These are phyloP conservation scores for Chrysosporium keratinophilum DNA, from an alignment of 2,329 filamentous ascomycete genomes.

Conservation along the genomic window DNA sequence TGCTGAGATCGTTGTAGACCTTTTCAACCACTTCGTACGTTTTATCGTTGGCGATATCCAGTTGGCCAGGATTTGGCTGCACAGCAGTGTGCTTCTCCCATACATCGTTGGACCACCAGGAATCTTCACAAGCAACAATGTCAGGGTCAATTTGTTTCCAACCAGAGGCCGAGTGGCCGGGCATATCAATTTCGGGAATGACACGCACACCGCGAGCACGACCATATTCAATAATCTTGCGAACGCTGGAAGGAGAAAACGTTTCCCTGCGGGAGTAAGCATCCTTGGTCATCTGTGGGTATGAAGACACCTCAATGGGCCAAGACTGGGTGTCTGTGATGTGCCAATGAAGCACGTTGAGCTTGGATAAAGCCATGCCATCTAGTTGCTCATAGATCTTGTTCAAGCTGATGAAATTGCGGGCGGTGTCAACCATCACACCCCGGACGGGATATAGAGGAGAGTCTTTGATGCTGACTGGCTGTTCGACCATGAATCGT, in stretches of 20 bases:
- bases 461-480: constrained; percentile 42
- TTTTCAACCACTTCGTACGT: constrained; percentile 46
- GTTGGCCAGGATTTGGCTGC: constrained; percentile 47
- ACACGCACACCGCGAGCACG: constrained; percentile 48
- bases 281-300: constrained; percentile 45
- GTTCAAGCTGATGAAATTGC: constrained; percentile 43
- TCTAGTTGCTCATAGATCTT: constrained; percentile 48
- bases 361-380: constrained; percentile 46
- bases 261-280: constrained; percentile 44
- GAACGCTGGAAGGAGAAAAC: constrained; percentile 38
- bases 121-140: constrained; percentile 47
- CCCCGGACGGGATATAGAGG: constrained; percentile 47
- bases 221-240: constrained; percentile 41
- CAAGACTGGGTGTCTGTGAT: constrained; percentile 47
- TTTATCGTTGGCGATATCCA: constrained; percentile 47
- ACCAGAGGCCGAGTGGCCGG: constrained; percentile 46
- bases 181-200: constrained; percentile 54
- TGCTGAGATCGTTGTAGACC: constrained; percentile 45
- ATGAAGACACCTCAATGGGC: constrained; percentile 42
- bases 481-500: constrained; percentile 43
- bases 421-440: constrained; percentile 46
- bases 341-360: constrained; percentile 51
- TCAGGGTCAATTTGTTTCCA: constrained; percentile 48
- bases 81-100: constrained; percentile 47
- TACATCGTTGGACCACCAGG: constrained; percentile 52